These are phyloP conservation scores for Aspergillus sojae DNA, from an alignment of 2,329 filamentous ascomycete species.

Conservation along the genomic window DNA sequence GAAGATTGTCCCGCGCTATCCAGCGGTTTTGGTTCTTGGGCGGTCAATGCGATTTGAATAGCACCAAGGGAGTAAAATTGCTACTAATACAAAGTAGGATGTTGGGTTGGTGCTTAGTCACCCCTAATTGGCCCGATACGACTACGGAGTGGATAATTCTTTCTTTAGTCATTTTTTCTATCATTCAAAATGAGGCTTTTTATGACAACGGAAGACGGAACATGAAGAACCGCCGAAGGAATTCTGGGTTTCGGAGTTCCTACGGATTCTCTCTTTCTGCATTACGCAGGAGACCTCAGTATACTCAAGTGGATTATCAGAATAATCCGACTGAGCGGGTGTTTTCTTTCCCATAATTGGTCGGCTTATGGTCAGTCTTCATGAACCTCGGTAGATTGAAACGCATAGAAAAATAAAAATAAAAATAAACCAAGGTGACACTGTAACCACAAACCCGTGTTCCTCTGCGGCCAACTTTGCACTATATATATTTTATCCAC, in stretches of 20 bases:
- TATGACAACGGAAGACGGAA: neutral
- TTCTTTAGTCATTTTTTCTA: neutral
- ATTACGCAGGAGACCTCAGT: neutral
- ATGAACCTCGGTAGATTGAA: neutral
- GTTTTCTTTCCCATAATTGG: neutral
- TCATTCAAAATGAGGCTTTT: neutral
- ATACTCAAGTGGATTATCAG: neutral
- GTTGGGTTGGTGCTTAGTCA: neutral
- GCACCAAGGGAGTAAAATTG: neutral
- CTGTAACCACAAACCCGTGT: neutral
- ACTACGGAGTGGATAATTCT: neutral
- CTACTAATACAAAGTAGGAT: neutral
- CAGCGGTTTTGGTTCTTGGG: constrained; percentile 1
- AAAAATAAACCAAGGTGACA: neutral
- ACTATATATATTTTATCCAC: neutral
- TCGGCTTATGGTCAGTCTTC: neutral
- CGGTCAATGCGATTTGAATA: neutral
- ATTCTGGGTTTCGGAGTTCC: neutral
- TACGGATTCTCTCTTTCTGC: neutral
- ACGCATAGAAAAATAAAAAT: neutral
- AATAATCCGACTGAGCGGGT: neutral
- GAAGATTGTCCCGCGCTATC: neutral
- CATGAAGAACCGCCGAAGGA: neutral
- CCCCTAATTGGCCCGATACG: neutral
- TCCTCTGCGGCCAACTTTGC: neutral